These are phyloP conservation scores for Phanerodontia chrysosporium DNA, from an alignment of 768 basidiomycete species.

Conservation along the genomic window DNA sequence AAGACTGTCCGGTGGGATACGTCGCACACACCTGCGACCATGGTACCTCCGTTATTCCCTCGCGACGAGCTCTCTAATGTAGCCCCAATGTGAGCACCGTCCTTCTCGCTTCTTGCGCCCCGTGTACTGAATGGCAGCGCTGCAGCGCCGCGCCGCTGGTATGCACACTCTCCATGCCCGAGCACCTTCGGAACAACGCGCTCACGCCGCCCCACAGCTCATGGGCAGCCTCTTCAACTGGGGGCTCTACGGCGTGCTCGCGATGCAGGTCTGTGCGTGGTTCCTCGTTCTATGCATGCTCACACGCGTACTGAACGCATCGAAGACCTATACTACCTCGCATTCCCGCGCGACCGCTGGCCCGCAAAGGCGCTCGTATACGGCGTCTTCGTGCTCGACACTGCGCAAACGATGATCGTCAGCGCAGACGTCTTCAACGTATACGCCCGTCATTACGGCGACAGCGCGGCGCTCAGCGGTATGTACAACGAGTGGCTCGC, in stretches of 20 bases:
- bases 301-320: background rate
- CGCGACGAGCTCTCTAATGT: too few relatives aligned
- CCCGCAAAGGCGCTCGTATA: constrained; percentile 13
- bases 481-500: background rate
- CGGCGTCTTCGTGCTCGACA: constrained; percentile 2
- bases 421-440: constrained; percentile 23
- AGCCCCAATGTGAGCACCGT: background rate
- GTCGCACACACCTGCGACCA: too few relatives aligned
- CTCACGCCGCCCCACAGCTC: too few relatives aligned
- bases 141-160: background rate
- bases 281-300: background rate
- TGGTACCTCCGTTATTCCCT: too few relatives aligned
- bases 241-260: constrained; percentile 16
- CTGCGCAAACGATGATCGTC: constrained; percentile 16
- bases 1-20: too few relatives aligned
- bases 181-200: too few relatives aligned
- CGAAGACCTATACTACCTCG: constrained; percentile 13
- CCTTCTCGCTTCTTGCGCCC: background rate
- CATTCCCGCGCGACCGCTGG: constrained; percentile 10
- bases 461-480: constrained; percentile 4
- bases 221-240: constrained; percentile 24
- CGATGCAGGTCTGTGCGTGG: constrained; percentile 18
- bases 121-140: too few relatives aligned
- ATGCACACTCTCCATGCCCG: background rate
- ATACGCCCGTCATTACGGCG: constrained; percentile 25